phyloP scores from a whole-genome alignment of 208 protist genomes.

The Strigomonas galati region DNA sequence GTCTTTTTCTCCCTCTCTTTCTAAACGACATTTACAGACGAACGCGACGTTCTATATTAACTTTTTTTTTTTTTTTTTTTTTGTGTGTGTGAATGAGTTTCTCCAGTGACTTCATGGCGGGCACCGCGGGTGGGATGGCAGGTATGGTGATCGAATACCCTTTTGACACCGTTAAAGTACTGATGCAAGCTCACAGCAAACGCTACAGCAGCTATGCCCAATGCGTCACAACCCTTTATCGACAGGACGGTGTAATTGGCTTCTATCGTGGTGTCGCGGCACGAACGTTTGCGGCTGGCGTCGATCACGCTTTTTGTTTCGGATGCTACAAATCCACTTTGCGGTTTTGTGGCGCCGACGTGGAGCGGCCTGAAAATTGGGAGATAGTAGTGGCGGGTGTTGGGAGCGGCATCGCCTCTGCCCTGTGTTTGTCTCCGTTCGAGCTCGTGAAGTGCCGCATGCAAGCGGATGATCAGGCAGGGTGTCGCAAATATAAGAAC shows the following conservation, averaged over 20 bases:
- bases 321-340: conserved; percentile 72
- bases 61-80: not conserved
- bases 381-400: conserved; percentile 58
- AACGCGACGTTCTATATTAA: too few relatives aligned
- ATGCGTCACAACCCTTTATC: conserved; percentile 44
- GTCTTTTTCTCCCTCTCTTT: too few relatives aligned
- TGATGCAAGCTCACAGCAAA: conserved; percentile 58
- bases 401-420: conserved; percentile 57
- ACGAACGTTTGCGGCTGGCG: conserved; percentile 52
- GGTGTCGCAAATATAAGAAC: conserved; percentile 26
- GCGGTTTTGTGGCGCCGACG: conserved; percentile 37
- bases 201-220: conserved; percentile 52
- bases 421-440: conserved; percentile 71
- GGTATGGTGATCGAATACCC: conserved; percentile 84
- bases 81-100: conserved; percentile 24
- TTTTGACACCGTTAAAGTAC: conserved; percentile 89
- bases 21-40: too few relatives aligned
- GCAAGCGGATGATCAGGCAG: conserved; percentile 57
- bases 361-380: conserved; percentile 27
- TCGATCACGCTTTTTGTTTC: conserved; percentile 80
- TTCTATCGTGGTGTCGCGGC: conserved; percentile 79
- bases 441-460: conserved; percentile 88
- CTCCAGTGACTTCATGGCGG: conserved; percentile 55
- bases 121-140: conserved; percentile 56
- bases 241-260: conserved; percentile 51